These are phyloP conservation scores for Prunus campanulata DNA, from an alignment of 306 rosid species.

Conservation along the genomic window DNA sequence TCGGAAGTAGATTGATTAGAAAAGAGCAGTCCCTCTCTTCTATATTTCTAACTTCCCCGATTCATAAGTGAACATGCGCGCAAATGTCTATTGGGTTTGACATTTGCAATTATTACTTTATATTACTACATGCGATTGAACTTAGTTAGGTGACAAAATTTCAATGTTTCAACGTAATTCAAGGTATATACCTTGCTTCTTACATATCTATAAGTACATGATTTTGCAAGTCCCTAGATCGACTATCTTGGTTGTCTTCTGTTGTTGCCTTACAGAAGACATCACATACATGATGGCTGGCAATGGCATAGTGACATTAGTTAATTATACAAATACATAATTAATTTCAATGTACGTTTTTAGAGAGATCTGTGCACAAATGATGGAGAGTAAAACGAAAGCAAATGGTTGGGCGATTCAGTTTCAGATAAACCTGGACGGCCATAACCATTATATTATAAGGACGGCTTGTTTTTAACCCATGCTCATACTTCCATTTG, in stretches of 20 bases:
- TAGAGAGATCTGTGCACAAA: background rate
- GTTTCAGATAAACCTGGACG: background rate
- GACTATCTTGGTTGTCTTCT: background rate
- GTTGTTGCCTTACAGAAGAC: background rate
- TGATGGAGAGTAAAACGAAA: background rate
- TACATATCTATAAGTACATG: background rate
- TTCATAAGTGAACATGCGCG: too few species aligned
- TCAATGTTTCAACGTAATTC: background rate
- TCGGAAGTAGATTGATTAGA: too few species aligned
- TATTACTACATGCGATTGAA: too few species aligned
- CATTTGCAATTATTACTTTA: too few species aligned
- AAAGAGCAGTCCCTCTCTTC: too few species aligned
- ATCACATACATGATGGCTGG: background rate
- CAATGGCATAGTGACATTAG: too few species aligned
- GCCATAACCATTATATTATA: background rate
- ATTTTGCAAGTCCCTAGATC: background rate
- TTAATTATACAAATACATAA: too few species aligned
- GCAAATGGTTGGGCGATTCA: background rate
- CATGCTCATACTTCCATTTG: background rate
- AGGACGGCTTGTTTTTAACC: background rate
- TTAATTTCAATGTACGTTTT: background rate
- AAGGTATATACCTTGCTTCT: background rate
- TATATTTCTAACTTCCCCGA: too few species aligned
- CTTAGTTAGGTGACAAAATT: background rate
- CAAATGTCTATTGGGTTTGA: too few species aligned